Conservation (phyloP, 208 protist species). For the Leishmania braziliensis region DNA sequence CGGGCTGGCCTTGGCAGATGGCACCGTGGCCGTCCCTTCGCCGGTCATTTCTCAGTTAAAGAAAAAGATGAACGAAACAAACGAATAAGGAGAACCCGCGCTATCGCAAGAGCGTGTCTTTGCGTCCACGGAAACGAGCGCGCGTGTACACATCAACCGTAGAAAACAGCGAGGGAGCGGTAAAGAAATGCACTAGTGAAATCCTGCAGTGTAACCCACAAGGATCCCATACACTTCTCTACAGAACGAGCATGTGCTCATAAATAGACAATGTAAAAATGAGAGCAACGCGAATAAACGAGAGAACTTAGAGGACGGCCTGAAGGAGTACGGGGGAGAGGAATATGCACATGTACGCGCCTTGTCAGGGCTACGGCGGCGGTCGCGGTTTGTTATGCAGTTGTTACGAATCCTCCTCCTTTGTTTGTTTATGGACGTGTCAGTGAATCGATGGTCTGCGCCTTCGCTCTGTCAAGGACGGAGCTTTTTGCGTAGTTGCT, state of each 20-base stretch:
- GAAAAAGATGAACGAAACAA: not conserved
- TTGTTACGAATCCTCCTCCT: not conserved
- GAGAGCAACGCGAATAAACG: not conserved
- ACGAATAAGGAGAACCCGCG: not conserved
- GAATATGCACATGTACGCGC: not conserved
- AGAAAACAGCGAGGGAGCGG: not conserved
- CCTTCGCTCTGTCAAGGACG: not conserved
- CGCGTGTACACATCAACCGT: not conserved
- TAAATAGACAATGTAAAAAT: not conserved
- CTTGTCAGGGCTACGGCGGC: not conserved
- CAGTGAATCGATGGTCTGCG: not conserved
- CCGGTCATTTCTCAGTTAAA: not conserved
- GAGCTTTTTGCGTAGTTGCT: not conserved
- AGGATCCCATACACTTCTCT: not conserved
- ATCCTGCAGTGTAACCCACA: not conserved
- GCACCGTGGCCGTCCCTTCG: not conserved
- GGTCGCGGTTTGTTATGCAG: not conserved
- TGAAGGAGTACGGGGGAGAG: not conserved
- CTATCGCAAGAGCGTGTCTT: not conserved
- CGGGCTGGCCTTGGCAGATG: slow-evolving; percentile 5
- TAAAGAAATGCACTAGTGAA: not conserved
- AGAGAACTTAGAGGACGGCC: not conserved
- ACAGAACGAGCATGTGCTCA: not conserved
- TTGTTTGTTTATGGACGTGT: not conserved
- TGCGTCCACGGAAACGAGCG: not conserved